These are phyloP conservation scores for Pleodorina starrii DNA, from an alignment of 139 green algal genomes.

Conservation along the genomic window DNA sequence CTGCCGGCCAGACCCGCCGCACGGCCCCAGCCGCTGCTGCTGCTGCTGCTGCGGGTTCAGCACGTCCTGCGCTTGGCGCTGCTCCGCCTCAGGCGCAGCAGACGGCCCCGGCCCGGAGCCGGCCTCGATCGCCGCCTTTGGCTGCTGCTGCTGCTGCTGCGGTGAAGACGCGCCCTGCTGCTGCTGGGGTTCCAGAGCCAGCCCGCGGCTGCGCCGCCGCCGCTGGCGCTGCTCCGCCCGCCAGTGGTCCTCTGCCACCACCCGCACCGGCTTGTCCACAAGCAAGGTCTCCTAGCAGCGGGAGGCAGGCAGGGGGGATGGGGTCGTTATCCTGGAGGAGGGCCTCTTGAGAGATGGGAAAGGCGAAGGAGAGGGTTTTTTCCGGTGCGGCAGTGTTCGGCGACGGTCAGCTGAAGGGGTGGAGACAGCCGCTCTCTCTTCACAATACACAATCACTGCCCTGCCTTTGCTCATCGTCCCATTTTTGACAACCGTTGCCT, in stretches of 20 bases:
- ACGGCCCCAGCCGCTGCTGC: neutral
- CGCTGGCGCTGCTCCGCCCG: neutral
- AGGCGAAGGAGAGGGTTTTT: no score
- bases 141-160: neutral
- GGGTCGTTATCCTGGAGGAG: no score
- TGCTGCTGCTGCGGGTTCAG: neutral
- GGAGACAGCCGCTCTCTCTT: no score
- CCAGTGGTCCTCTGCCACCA: constrained; percentile 39
- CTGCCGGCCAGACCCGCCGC: neutral
- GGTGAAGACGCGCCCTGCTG: neutral
- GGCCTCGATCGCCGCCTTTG: no score
- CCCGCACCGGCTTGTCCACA: constrained; percentile 8
- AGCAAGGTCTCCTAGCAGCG: constrained; percentile 16
- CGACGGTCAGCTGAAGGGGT: no score
- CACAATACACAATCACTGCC: no score
- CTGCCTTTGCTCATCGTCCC: no score
- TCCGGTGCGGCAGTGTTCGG: no score
- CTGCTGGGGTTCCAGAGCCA: neutral
- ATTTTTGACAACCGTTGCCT: no score
- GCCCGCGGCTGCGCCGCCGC: neutral
- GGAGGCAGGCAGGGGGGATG: neutral
- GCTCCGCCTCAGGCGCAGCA: no score
- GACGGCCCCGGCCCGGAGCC: neutral
- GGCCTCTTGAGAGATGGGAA: no score
- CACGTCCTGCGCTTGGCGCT: neutral